phyloP scores from a whole-genome alignment of 2,329 filamentous ascomycete species.

The Cordyceps farinosa region DNA sequence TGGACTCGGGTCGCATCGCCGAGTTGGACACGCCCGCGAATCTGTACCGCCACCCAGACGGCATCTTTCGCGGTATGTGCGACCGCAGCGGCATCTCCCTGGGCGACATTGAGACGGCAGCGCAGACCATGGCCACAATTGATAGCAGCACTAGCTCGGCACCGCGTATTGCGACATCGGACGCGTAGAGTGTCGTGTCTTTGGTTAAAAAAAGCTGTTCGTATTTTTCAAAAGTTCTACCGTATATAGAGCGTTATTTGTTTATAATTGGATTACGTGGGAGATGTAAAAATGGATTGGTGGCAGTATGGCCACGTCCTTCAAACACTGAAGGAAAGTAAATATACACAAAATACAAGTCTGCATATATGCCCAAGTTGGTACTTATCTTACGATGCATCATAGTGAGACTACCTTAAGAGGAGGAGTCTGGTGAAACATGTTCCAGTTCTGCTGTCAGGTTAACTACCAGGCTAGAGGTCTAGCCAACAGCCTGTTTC shows the following conservation, averaged over 20 bases:
- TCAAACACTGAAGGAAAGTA: background rate
- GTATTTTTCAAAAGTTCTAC: too few species aligned
- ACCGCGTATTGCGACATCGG: background rate
- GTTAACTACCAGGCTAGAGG: too few species aligned
- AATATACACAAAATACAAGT: background rate
- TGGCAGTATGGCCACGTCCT: background rate
- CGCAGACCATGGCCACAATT: constrained; percentile 24
- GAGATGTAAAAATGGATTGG: background rate
- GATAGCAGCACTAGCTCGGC: constrained; percentile 1
- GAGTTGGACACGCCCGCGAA: constrained; percentile 76
- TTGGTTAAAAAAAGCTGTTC: background rate
- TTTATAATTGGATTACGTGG: background rate
- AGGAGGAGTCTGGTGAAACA: too few species aligned
- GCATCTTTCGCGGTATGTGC: constrained; percentile 88
- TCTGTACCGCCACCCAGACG: constrained; percentile 65
- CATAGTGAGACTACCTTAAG: too few species aligned
- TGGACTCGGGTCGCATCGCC: constrained; percentile 84
- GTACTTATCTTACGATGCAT: too few species aligned
- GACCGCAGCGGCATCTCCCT: constrained; percentile 73
- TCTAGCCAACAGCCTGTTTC: too few species aligned
- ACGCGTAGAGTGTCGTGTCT: background rate
- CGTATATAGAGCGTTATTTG: background rate
- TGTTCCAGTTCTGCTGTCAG: too few species aligned
- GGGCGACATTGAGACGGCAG: constrained; percentile 50
- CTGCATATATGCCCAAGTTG: background rate